phyloP scores from a whole-genome alignment of 371 early-diverging fungal species.

The Mucor saturninus region DNA sequence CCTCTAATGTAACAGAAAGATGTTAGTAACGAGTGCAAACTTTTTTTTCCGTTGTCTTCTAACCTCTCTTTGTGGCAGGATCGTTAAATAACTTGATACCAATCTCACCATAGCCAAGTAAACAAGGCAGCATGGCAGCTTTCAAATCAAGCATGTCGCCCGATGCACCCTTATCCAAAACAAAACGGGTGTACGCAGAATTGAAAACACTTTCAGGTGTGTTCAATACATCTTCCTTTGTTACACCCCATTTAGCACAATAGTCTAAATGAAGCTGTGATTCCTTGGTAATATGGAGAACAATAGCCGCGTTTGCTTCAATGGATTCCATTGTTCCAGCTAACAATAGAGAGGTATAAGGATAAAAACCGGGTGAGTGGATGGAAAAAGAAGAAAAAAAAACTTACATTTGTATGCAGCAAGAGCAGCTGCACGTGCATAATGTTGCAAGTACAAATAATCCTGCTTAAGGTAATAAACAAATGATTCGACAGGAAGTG shows the following conservation, averaged over 20 bases:
- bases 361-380: slow-evolving; percentile 10
- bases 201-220: slow-evolving; percentile 76
- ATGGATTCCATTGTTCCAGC: slow-evolving; percentile 33
- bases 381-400: slow-evolving; percentile 21
- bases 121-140: slow-evolving; percentile 80
- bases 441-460: slow-evolving; percentile 79
- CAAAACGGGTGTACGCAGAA: slow-evolving; percentile 83
- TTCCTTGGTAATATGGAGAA: slow-evolving; percentile 69
- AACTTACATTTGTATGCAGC: slow-evolving; percentile 74
- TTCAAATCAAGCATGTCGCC: slow-evolving; percentile 81
- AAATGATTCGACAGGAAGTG: slow-evolving; percentile 71
- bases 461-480: slow-evolving; percentile 83
- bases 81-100: slow-evolving; percentile 68
- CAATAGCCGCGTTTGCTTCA: slow-evolving; percentile 59
- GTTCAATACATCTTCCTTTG: slow-evolving; percentile 63
- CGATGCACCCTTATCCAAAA: slow-evolving; percentile 73
- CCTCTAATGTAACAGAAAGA: slow-evolving; percentile 40
- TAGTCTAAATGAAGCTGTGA: slow-evolving; percentile 74
- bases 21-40: not conserved
- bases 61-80: slow-evolving; percentile 64
- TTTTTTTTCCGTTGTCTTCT: not conserved
- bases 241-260: slow-evolving; percentile 76
- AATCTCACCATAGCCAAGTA: slow-evolving; percentile 84
- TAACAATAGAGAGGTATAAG: not conserved
- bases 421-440: slow-evolving; percentile 77